These are phyloP conservation scores for Endotrypanum monterogeii DNA, from an alignment of 208 protist species.

Conservation along the genomic window DNA sequence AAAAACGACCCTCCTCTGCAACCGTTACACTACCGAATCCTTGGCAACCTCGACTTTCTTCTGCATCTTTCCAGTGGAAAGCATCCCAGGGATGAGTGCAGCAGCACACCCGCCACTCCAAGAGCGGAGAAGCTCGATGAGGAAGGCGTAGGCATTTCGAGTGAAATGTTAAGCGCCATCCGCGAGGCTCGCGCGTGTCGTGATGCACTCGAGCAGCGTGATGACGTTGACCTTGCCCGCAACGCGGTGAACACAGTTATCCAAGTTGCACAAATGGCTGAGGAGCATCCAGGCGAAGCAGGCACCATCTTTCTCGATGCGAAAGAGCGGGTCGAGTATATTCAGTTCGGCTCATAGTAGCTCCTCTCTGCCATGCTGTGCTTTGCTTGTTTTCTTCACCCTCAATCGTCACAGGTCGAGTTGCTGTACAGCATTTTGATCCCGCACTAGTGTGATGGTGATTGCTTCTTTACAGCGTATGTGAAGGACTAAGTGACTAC, in stretches of 20 bases:
- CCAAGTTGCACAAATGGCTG: constrained; percentile 22
- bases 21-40: constrained; percentile 11
- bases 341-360: constrained; percentile 25
- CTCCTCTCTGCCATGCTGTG: no score
- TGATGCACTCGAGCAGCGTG: constrained; percentile 29
- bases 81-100: constrained; percentile 1
- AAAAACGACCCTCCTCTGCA: neutral
- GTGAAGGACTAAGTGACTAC: neutral
- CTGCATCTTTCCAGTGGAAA: constrained; percentile 19
- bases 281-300: constrained; percentile 26
- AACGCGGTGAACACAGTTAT: constrained; percentile 44
- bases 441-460: neutral
- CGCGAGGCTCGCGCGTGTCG: constrained; percentile 10
- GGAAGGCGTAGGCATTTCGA: neutral
- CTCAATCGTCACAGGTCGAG: neutral
- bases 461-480: neutral
- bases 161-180: neutral
- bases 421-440: neutral
- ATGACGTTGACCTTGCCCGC: constrained; percentile 31
- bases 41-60: constrained; percentile 27
- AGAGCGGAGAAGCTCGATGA: neutral
- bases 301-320: constrained; percentile 24
- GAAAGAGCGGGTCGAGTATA: constrained; percentile 16
- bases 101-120: neutral
- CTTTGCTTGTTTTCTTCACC: neutral